phyloP scores from a whole-genome alignment of 192 early-diverging fungal genomes.

The Geosiphon pyriformis region DNA sequence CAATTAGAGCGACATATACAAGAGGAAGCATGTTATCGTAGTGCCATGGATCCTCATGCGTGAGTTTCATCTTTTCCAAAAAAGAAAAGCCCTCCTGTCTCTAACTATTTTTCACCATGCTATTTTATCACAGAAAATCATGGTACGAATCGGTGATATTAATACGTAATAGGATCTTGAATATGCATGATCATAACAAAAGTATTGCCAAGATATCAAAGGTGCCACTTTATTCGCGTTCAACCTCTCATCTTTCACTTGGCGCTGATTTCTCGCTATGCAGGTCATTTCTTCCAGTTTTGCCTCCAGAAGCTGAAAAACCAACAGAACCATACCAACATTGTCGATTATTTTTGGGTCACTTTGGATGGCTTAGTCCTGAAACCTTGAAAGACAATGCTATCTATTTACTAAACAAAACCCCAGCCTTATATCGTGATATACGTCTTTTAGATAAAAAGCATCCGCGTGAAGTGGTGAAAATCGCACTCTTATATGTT shows the following conservation, averaged over 20 bases:
- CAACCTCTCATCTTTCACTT: slow-evolving; percentile 16
- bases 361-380: slow-evolving; percentile 69
- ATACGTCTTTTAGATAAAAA: slow-evolving; percentile 75
- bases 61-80: slow-evolving; percentile 13
- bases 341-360: slow-evolving; percentile 66
- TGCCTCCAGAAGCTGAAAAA: slow-evolving; percentile 46
- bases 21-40: slow-evolving; percentile 41
- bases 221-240: slow-evolving; percentile 14
- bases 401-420: slow-evolving; percentile 64
- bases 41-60: slow-evolving; percentile 35
- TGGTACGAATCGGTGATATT: slow-evolving; percentile 40
- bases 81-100: too few relatives aligned
- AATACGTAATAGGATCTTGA: slow-evolving; percentile 34
- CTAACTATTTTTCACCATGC: background rate
- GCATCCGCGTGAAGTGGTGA: slow-evolving; percentile 81
- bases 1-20: slow-evolving; percentile 43
- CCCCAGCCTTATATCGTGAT: slow-evolving; percentile 60
- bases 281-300: slow-evolving; percentile 46
- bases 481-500: slow-evolving; percentile 90
- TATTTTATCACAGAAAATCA: slow-evolving; percentile 3
- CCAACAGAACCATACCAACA: slow-evolving; percentile 52
- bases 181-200: slow-evolving; percentile 26
- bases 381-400: slow-evolving; percentile 65
- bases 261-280: slow-evolving; percentile 40
- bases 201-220: slow-evolving; percentile 5